phyloP scores from a whole-genome alignment of 106 monocot species.

The Posidonia australis region DNA sequence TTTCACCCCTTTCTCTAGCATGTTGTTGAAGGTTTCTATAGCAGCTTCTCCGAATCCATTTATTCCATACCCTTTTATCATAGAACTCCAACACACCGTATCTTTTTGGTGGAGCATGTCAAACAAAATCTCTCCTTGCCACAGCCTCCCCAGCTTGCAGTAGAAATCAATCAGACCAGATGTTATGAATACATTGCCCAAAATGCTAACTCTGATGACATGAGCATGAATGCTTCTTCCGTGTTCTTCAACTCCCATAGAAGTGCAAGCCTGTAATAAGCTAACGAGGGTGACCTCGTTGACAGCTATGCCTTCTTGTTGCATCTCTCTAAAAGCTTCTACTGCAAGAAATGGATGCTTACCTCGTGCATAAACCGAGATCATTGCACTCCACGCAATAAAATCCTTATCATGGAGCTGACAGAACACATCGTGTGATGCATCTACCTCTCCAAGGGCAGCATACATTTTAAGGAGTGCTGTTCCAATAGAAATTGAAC shows the following conservation, averaged over 20 bases:
- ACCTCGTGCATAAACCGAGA: slow-evolving; percentile 26
- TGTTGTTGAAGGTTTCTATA: slow-evolving; percentile 18
- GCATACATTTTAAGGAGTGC: slow-evolving; percentile 38
- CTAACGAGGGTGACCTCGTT: slow-evolving; percentile 46
- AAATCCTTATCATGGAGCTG: slow-evolving; percentile 24
- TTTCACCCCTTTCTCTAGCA: slow-evolving; percentile 32
- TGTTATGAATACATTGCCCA: slow-evolving; percentile 12
- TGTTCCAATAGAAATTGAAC: slow-evolving; percentile 21
- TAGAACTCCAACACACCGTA: slow-evolving; percentile 47
- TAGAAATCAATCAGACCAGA: slow-evolving; percentile 51
- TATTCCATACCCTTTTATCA: slow-evolving; percentile 54
- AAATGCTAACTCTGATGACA: slow-evolving; percentile 14
- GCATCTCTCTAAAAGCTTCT: slow-evolving; percentile 34
- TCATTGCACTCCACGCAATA: slow-evolving; percentile 44
- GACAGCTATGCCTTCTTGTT: slow-evolving; percentile 7
- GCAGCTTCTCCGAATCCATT: slow-evolving; percentile 40
- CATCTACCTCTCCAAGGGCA: slow-evolving; percentile 21
- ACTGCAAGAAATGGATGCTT: slow-evolving; percentile 23
- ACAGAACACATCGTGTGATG: slow-evolving; percentile 22
- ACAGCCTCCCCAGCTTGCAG: slow-evolving; percentile 33
- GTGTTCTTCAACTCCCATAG: slow-evolving; percentile 13
- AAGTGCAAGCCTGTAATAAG: slow-evolving; percentile 41
- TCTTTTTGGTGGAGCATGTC: slow-evolving; percentile 19
- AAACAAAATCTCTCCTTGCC: slow-evolving; percentile 35
- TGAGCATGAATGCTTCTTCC: slow-evolving; percentile 44